Base-by-base conservation (phyloP, 192 early-diverging fungal species). In the Pilaira anomala region DNA sequence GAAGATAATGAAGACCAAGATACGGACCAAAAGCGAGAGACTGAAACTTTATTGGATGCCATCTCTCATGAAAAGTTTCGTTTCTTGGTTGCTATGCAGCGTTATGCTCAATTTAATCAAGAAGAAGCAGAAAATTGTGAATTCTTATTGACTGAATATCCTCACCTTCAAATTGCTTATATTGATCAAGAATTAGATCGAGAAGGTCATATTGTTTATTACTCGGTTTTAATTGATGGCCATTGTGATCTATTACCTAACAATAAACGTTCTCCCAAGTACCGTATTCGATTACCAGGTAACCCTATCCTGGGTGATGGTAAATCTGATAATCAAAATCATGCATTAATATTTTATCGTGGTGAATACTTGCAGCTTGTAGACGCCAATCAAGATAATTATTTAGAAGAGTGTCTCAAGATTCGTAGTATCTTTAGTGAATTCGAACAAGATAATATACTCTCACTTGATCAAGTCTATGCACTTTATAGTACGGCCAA, bases 351-450 rank as follows among this genome's bases (percentile, higher is more conserved):
- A 48, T 90, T 87, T 59, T 80, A 78, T 30, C 86, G 88, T 42
- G 88, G 88, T 36, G 88, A 90, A 72, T 88, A 89, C 50, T 50
- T 90, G 54, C 85, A 90, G 71, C 77, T 88, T 1, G 85, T 90
- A 22, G 88, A 90, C 52, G 88, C 88, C 40, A 90, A 90, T 55
- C 87, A 89, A 74, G 88, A 90, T 75, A 87, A 90, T 74, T 90
- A 90, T 68, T 75, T 90, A 39, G 88, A 90, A 63, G 87, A 88
- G 77, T 80, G 80, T 41, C 63, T 90, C 69, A 90, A 90, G 75
- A 86, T 90, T 45, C 82, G 88, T 41, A 87, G 83, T 66, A 82
- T 89, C 22, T 77, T 90, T 26, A 78, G 82, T 40, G 88, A 90
- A 74, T 90, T 90, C 76, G 87, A 88, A 41, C 78, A 85, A 63